Evolutionary conservation across 371 early-diverging fungal genomes (phyloP).

Genomic region (Mortierella sp.): DNA sequence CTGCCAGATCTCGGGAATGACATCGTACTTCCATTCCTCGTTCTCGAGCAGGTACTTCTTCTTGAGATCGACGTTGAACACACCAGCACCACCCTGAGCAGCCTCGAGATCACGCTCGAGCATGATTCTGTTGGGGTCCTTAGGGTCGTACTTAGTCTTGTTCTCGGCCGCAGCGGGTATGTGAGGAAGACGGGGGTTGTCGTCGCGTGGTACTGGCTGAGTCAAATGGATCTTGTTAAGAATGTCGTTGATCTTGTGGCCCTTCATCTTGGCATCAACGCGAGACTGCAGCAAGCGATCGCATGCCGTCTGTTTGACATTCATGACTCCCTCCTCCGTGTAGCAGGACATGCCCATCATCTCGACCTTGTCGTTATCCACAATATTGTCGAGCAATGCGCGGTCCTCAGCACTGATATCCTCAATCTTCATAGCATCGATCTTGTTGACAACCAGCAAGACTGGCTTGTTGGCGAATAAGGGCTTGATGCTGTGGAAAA

Average conservation of each 20-base stretch:
- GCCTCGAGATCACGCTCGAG: conserved; percentile 93
- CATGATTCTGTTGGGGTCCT: conserved; percentile 85
- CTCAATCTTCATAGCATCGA: conserved; percentile 90
- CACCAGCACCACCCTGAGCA: conserved; percentile 96
- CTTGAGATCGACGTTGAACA: conserved; percentile 93
- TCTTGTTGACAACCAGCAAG: conserved; percentile 97
- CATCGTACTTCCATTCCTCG: conserved; percentile 98
- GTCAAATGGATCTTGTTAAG: conserved; percentile 96
- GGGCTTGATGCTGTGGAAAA: conserved; percentile 98
- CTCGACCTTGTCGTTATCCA: conserved; percentile 76
- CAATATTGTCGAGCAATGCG: conserved; percentile 79
- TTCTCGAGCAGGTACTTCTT: conserved; percentile 86
- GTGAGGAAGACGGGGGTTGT: conserved; percentile 82
- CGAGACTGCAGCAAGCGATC: conserved; percentile 92
- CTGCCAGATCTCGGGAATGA: conserved; percentile 99
- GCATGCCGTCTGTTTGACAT: conserved; percentile 93
- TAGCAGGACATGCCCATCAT: conserved; percentile 89
- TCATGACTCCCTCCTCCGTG: conserved; percentile 97
- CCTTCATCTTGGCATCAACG: conserved; percentile 96
- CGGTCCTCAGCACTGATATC: conserved; percentile 83
- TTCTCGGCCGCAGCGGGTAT: conserved; percentile 84
- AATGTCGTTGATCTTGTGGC: conserved; percentile 90
- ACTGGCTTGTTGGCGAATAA: conserved; percentile 99
- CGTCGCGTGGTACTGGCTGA: conserved; percentile 88
- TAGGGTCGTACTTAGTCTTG: conserved; percentile 79